Percentiles rank a stretch among this genome's conserved stretches.
These are phyloP conservation scores for Lactarius trivialis DNA, from an alignment of 768 basidiomycete species.

Conservation along the genomic window DNA sequence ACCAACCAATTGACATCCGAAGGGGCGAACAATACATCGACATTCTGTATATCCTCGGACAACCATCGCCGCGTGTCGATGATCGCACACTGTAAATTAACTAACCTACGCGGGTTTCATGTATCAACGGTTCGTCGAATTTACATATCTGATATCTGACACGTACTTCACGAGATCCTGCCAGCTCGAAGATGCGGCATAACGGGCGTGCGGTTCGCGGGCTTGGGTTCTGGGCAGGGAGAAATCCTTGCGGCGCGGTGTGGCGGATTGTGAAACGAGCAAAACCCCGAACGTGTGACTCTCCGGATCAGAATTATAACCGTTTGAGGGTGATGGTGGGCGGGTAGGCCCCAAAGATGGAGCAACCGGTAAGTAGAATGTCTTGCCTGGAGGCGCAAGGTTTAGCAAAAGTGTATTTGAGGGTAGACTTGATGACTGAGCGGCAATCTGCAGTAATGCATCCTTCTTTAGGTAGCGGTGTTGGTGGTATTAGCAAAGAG, in stretches of 20 bases:
- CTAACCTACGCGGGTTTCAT: slow-evolving; percentile 36
- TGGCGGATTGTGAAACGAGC: slow-evolving; percentile 11
- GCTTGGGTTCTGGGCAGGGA: slow-evolving; percentile 4
- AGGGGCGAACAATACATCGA: slow-evolving; percentile 40
- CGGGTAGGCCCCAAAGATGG: slow-evolving; percentile 31
- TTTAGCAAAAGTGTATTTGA: slow-evolving; percentile 69
- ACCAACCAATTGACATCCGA: slow-evolving; percentile 11
- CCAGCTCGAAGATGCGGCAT: slow-evolving; percentile 47
- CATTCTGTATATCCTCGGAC: slow-evolving; percentile 40
- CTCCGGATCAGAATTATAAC: slow-evolving; percentile 72
- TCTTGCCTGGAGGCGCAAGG: slow-evolving; percentile 53
- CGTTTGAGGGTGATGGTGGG: slow-evolving; percentile 50
- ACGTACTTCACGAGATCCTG: slow-evolving; percentile 69
- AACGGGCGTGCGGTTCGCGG: slow-evolving; percentile 22
- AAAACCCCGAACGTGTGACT: slow-evolving; percentile 32
- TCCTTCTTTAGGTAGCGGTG: background rate
- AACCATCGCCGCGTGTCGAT: slow-evolving; percentile 46
- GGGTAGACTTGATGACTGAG: slow-evolving; percentile 45
- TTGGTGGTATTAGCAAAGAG: slow-evolving; percentile 20
- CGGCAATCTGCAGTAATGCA: slow-evolving; percentile 30
- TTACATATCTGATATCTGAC: slow-evolving; percentile 5
- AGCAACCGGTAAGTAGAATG: slow-evolving; percentile 49
- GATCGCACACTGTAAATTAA: slow-evolving; percentile 46
- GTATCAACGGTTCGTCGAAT: background rate
- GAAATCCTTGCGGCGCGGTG: slow-evolving; percentile 11